Evolutionary conservation across 768 basidiomycete genomes (phyloP).

Genomic region (Pisolithus orientalis): DNA sequence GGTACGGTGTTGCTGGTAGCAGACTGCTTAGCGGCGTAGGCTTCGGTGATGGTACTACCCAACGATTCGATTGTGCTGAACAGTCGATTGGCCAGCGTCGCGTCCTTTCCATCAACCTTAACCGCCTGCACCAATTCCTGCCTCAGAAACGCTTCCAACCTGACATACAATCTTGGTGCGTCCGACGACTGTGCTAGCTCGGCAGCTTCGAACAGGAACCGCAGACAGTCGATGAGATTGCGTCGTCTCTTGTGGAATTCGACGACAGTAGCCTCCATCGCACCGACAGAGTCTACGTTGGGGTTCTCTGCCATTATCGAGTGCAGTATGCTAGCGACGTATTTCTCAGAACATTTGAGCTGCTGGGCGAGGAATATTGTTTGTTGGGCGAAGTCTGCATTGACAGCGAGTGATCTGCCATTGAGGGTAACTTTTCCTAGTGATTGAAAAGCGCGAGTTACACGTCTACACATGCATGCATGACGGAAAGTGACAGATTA

Average conservation of each 20-base stretch:
- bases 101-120: slow-evolving; percentile 30
- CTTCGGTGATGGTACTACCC: slow-evolving; percentile 45
- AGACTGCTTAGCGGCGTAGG: slow-evolving; percentile 53
- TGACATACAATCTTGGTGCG: slow-evolving; percentile 41
- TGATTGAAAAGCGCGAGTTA: background rate
- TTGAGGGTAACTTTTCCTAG: slow-evolving; percentile 62
- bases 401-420: slow-evolving; percentile 65
- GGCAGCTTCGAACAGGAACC: slow-evolving; percentile 59
- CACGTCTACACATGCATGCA: background rate
- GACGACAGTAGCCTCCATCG: slow-evolving; percentile 59
- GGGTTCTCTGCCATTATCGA: slow-evolving; percentile 58
- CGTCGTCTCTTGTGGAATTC: slow-evolving; percentile 67
- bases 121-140: slow-evolving; percentile 45
- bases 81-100: slow-evolving; percentile 47
- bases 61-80: slow-evolving; percentile 60
- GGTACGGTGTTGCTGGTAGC: slow-evolving; percentile 52
- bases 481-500: slow-evolving; percentile 20
- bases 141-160: slow-evolving; percentile 49
- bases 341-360: slow-evolving; percentile 77
- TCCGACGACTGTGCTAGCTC: slow-evolving; percentile 40
- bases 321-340: slow-evolving; percentile 65
- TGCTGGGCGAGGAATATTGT: slow-evolving; percentile 74
- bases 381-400: slow-evolving; percentile 74
- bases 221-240: slow-evolving; percentile 63
- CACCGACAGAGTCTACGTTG: slow-evolving; percentile 50